A percentile compares a stretch with the other conserved stretches of the same genome.
These are phyloP conservation scores for Colletotrichum sp. DNA, from an alignment of 2,329 filamentous ascomycete species.

Conservation along the genomic window DNA sequence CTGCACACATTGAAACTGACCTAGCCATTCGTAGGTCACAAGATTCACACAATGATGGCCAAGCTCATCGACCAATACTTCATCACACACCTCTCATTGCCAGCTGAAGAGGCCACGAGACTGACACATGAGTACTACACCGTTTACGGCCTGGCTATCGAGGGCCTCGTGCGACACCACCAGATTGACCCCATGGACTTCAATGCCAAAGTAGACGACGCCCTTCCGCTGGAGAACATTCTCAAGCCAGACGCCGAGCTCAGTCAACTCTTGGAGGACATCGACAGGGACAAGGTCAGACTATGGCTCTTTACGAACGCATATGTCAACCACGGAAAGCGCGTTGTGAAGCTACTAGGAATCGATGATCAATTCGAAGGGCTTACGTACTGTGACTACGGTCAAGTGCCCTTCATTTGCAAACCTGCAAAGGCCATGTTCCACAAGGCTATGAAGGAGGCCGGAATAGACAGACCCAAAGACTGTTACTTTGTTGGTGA, in stretches of 20 bases:
- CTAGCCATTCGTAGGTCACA: conserved; percentile 56
- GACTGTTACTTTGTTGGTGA: conserved; percentile 93
- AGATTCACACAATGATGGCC: conserved; percentile 89
- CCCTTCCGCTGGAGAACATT: conserved; percentile 85
- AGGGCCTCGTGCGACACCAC: conserved; percentile 92
- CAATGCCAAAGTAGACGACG: conserved; percentile 93
- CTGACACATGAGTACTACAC: conserved; percentile 93
- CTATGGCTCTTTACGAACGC: conserved; percentile 98
- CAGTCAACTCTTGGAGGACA: conserved; percentile 76
- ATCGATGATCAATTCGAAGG: conserved; percentile 93
- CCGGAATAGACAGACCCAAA: conserved; percentile 68
- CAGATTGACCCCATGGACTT: conserved; percentile 95
- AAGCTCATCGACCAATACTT: conserved; percentile 75
- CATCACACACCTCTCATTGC: conserved; percentile 74
- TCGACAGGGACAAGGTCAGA: conserved; percentile 83
- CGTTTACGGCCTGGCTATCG: conserved; percentile 93
- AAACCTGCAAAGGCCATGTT: conserved; percentile 88
- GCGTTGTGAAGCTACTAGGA: conserved; percentile 82
- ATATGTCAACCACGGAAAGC: conserved; percentile 83
- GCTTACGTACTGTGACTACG: conserved; percentile 94
- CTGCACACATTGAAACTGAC: neutral
- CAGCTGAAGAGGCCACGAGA: conserved; percentile 76
- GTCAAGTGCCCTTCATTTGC: conserved; percentile 74
- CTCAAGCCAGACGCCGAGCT: conserved; percentile 80
- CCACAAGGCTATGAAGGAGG: conserved; percentile 85